Percentiles rank a stretch among this genome's conserved stretches.
phyloP scores from a whole-genome alignment of 1,139 yeast genomes.

The Yamadazyma membranifaciens region DNA sequence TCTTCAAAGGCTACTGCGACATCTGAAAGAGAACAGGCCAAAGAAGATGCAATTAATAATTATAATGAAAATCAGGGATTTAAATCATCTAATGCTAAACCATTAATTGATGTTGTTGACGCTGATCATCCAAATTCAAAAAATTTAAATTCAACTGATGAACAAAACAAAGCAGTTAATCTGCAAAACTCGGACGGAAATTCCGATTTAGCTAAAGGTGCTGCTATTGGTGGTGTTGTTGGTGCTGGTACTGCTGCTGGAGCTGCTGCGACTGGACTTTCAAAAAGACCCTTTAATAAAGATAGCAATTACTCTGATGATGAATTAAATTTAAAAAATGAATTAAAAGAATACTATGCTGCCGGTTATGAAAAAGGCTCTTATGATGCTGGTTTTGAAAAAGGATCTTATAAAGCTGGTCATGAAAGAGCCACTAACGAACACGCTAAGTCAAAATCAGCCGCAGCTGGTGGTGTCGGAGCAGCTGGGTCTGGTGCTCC shows the following conservation, averaged over 20 bases:
- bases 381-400: conserved; percentile 7
- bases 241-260: conserved; percentile 10
- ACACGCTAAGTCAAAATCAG: neutral
- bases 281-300: conserved; percentile 11
- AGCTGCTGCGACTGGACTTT: conserved; percentile 11
- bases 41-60: conserved; percentile 24
- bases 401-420: conserved; percentile 7
- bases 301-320: conserved; percentile 9
- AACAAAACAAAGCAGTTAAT: conserved; percentile 2
- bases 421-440: neutral
- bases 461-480: conserved; percentile 5
- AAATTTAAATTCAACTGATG: neutral
- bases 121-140: neutral
- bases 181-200: conserved; percentile 1
- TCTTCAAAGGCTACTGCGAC: conserved; percentile 10
- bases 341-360: conserved; percentile 10
- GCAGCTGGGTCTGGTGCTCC: conserved; percentile 6
- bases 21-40: conserved; percentile 7
- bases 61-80: conserved; percentile 30
- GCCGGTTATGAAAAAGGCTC: conserved; percentile 13
- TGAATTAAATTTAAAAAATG: conserved; percentile 7
- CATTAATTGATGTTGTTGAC: conserved; percentile 31
- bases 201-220: conserved; percentile 5
- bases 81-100: conserved; percentile 19
- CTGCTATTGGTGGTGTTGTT: conserved; percentile 9